A percentile compares a stretch with the other conserved stretches of the same genome.
Evolutionary conservation across 129 eudicot genomes (phyloP).

Genomic region (Flaveria sonorensis): DNA sequence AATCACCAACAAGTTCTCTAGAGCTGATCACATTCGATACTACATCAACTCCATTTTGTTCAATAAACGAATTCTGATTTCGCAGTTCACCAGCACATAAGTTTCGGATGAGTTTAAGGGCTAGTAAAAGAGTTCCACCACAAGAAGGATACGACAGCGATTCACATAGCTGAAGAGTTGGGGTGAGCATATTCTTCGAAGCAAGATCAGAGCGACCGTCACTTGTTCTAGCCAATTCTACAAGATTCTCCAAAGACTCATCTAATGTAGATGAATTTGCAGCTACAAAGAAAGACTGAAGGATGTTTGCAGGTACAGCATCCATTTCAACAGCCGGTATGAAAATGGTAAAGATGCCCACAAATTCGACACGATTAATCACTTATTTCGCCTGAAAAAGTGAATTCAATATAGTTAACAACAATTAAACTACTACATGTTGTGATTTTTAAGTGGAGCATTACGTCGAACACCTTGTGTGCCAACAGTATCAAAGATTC

Average conservation of each 20-base stretch:
- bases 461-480: conserved; percentile 19
- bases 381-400: conserved; percentile 11
- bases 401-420: neutral
- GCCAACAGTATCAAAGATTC: neutral
- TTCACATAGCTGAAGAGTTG: conserved; percentile 57
- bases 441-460: neutral
- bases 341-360: too few relatives aligned
- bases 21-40: conserved; percentile 38
- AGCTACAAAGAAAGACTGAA: conserved; percentile 42
- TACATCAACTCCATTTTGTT: conserved; percentile 57
- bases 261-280: conserved; percentile 49
- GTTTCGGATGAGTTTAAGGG: conserved; percentile 73
- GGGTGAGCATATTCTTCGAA: conserved; percentile 41
- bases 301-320: conserved; percentile 44
- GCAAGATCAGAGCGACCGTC: conserved; percentile 80
- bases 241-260: conserved; percentile 48
- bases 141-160: conserved; percentile 34
- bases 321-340: conserved; percentile 36
- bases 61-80: conserved; percentile 63
- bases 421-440: neutral
- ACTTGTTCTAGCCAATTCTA: conserved; percentile 46
- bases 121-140: conserved; percentile 43
- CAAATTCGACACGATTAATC: neutral
- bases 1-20: conserved; percentile 34
- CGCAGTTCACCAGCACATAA: conserved; percentile 67